Percentiles rank a stretch among this genome's conserved stretches.
These are phyloP conservation scores for Dipodascopsis uninucleata DNA, from an alignment of 805 yeast genomes.

Conservation along the genomic window DNA sequence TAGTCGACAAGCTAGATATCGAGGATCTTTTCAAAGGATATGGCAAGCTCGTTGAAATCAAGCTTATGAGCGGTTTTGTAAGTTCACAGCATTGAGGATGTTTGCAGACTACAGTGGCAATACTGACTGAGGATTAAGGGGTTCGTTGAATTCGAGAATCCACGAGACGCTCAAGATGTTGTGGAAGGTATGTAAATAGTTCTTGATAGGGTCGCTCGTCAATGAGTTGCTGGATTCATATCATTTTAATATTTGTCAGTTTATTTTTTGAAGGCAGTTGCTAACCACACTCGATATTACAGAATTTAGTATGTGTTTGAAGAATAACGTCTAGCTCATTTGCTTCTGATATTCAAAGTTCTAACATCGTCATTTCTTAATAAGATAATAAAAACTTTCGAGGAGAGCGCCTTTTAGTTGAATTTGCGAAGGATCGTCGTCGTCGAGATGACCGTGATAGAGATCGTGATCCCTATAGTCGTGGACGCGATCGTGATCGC, in stretches of 20 bases:
- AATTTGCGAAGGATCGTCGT: conserved; percentile 37
- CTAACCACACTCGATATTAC: background rate
- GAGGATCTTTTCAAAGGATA: conserved; percentile 45
- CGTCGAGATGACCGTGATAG: conserved; percentile 28
- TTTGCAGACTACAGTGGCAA: too few species aligned
- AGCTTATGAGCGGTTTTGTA: conserved; percentile 45
- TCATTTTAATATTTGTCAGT: too few species aligned
- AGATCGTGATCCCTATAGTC: conserved; percentile 11
- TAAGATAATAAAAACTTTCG: conserved; percentile 35
- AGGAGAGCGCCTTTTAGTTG: conserved; percentile 37
- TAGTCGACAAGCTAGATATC: conserved; percentile 41
- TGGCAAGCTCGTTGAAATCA: conserved; percentile 55
- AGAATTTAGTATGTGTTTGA: conserved; percentile 25
- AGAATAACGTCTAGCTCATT: too few species aligned
- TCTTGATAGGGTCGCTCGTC: too few species aligned
- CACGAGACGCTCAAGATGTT: conserved; percentile 35
- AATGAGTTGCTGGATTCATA: too few species aligned
- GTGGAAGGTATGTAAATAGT: conserved; percentile 24
- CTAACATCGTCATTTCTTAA: too few species aligned
- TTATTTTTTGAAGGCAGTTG: background rate
- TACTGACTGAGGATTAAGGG: conserved; percentile 23
- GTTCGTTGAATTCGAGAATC: conserved; percentile 34
- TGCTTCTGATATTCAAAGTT: too few species aligned
- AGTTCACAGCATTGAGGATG: too few species aligned
- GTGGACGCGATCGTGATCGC: conserved; percentile 23